Conservation (phyloP, 2,329 filamentous ascomycete species). For the Stemphylium vesicarium region DNA sequence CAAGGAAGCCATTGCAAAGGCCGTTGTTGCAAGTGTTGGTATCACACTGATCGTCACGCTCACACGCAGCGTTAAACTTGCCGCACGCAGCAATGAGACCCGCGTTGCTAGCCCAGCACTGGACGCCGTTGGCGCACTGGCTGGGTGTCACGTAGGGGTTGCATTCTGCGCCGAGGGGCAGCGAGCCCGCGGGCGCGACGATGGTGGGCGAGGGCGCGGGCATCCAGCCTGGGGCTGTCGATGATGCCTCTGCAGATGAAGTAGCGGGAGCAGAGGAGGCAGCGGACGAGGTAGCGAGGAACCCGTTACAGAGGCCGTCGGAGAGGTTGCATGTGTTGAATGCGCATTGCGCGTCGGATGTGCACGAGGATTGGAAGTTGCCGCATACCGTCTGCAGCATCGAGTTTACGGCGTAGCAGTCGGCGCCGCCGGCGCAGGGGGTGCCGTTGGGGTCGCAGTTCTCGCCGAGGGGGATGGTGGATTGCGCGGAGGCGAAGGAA, state of each 20-base stretch:
- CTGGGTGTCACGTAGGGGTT: conserved; percentile 13
- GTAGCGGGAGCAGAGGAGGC: conserved; percentile 16
- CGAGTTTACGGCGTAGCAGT: conserved; percentile 27
- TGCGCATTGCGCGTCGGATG: conserved; percentile 24
- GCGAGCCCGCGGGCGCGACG: conserved; percentile 18
- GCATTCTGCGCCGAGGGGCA: conserved; percentile 26
- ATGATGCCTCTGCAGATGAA: neutral
- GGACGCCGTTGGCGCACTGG: conserved; percentile 16
- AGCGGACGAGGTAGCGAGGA: neutral
- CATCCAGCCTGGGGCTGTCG: conserved; percentile 1
- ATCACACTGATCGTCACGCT: neutral
- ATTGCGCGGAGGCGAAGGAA: conserved; percentile 16
- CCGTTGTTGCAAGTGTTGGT: neutral
- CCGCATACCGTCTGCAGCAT: conserved; percentile 19
- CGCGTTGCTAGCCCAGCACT: neutral
- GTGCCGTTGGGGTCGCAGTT: conserved; percentile 18
- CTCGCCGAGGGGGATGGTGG: conserved; percentile 16
- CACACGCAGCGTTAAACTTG: neutral
- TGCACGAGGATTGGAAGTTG: conserved; percentile 30
- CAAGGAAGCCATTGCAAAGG: neutral
- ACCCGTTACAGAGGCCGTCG: conserved; percentile 26
- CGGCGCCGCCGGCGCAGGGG: conserved; percentile 20
- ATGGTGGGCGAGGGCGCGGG: conserved; percentile 19
- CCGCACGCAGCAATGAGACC: neutral
- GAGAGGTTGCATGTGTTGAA: conserved; percentile 26